Conservation (phyloP, 768 basidiomycete genomes). For the Polyporus arcularius region DNA sequence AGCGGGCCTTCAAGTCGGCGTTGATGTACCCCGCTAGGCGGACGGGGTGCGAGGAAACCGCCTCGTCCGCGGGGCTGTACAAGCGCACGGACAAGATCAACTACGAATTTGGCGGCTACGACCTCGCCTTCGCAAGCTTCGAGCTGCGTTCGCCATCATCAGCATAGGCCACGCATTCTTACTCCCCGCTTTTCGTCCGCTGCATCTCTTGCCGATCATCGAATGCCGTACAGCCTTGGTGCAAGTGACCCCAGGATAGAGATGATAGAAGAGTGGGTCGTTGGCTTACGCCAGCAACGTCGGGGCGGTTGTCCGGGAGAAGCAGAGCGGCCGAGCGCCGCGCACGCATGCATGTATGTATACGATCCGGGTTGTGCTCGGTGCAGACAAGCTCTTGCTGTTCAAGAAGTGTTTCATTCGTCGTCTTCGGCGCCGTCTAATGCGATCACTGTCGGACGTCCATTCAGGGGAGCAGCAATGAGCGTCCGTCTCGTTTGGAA, state of each 20-base stretch:
- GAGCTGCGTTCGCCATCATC: constrained; percentile 44
- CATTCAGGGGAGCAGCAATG: neutral
- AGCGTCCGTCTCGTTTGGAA: neutral
- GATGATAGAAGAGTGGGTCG: neutral
- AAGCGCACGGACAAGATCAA: constrained; percentile 94
- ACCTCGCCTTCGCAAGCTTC: constrained; percentile 88
- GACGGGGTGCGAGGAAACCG: constrained; percentile 7
- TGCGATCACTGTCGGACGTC: constrained; percentile 13
- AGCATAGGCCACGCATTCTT: neutral
- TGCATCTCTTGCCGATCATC: neutral
- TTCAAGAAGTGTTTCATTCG: constrained; percentile 3
- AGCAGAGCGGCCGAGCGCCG: neutral
- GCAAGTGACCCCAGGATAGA: neutral
- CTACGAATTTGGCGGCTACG: constrained; percentile 95
- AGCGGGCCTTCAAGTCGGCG: constrained; percentile 72
- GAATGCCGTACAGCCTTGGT: constrained; percentile 1
- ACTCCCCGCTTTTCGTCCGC: neutral
- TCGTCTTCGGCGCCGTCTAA: neutral
- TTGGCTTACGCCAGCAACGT: neutral
- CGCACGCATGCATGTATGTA: constrained; percentile 14
- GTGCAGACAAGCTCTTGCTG: constrained; percentile 7
- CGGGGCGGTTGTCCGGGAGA: neutral
- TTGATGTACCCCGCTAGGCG: constrained; percentile 37
- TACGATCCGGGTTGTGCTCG: constrained; percentile 11
- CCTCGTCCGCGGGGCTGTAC: constrained; percentile 46